Percentiles rank a stretch among this genome's conserved stretches.
phyloP scores from a whole-genome alignment of 2,329 filamentous ascomycete genomes.

The Paraphoma sp. region DNA sequence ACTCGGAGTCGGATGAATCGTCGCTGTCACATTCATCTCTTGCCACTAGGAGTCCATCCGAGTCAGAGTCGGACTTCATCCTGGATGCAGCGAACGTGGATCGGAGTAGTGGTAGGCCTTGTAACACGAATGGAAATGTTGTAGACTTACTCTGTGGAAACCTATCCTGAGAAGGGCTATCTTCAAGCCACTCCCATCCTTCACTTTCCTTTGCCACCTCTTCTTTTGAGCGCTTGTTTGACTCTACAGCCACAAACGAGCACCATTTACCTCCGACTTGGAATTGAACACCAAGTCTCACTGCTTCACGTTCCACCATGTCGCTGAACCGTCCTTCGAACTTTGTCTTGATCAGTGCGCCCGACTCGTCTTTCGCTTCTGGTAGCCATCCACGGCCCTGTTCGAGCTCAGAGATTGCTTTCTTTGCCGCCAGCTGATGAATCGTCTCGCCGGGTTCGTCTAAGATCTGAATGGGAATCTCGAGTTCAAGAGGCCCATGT shows the following conservation, averaged over 20 bases:
- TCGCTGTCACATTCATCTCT: not conserved
- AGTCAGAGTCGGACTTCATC: not conserved
- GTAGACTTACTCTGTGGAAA: not conserved
- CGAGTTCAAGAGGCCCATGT: conserved; percentile 66
- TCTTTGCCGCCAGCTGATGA: conserved; percentile 74
- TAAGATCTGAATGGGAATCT: conserved; percentile 66
- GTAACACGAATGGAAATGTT: not conserved
- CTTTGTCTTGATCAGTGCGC: conserved; percentile 47
- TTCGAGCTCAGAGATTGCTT: conserved; percentile 72
- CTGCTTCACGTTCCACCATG: conserved; percentile 70
- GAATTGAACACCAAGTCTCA: conserved; percentile 69
- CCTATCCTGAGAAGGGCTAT: not conserved
- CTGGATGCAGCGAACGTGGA: not conserved
- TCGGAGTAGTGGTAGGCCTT: not conserved
- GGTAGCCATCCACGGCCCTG: conserved; percentile 70
- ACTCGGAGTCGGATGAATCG: not conserved
- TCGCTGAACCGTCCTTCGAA: conserved; percentile 60
- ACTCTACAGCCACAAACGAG: conserved; percentile 73
- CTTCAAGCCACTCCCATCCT: conserved; percentile 36
- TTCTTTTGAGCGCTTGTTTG: conserved; percentile 20
- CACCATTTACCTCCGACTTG: conserved; percentile 74
- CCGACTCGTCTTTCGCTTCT: conserved; percentile 48
- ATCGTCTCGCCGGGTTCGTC: conserved; percentile 60
- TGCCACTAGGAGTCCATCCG: not conserved
- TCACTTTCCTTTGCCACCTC: conserved; percentile 11